A percentile compares a stretch with the other conserved stretches of the same genome.
Conservation (phyloP, 2,329 filamentous ascomycete species). For the Clonostachys rosea region DNA sequence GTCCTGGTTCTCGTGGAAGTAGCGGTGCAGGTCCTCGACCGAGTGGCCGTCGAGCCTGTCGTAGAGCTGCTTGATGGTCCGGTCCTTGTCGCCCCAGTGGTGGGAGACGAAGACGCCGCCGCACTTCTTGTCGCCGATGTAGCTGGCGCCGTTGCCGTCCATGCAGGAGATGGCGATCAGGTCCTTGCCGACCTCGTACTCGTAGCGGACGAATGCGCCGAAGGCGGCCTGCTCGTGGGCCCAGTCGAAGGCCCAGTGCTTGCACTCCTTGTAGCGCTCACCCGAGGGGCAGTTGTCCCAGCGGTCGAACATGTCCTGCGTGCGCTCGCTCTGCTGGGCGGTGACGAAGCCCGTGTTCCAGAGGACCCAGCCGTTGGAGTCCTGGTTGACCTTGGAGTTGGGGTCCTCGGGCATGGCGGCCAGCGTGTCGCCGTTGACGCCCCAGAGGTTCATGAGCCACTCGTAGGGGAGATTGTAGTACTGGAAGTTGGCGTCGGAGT, state of each 20-base stretch:
- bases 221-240: constrained; percentile 20
- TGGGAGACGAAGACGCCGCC: constrained; percentile 15
- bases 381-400: constrained; percentile 26
- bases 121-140: constrained; percentile 11
- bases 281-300: constrained; percentile 8
- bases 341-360: constrained; percentile 38
- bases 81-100: constrained; percentile 14
- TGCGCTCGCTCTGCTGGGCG: constrained; percentile 18
- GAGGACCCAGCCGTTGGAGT: constrained; percentile 22
- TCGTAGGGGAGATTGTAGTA: constrained; percentile 37
- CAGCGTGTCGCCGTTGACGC: constrained; percentile 29
- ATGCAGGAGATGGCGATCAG: constrained; percentile 11
- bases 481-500: constrained; percentile 34
- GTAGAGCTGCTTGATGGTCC: constrained; percentile 8
- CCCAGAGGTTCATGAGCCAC: constrained; percentile 42
- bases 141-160: constrained; percentile 14
- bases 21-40: constrained; percentile 7
- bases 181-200: constrained; percentile 12
- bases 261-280: constrained; percentile 9
- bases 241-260: constrained; percentile 14
- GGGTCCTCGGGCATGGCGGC: constrained; percentile 41
- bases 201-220: constrained; percentile 15
- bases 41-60: constrained; percentile 7
- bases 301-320: constrained; percentile 5
- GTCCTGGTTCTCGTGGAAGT: constrained; percentile 8